Evolutionary conservation across 306 rosid genomes (phyloP).

Genomic region (Cyamopsis tetragonoloba): DNA sequence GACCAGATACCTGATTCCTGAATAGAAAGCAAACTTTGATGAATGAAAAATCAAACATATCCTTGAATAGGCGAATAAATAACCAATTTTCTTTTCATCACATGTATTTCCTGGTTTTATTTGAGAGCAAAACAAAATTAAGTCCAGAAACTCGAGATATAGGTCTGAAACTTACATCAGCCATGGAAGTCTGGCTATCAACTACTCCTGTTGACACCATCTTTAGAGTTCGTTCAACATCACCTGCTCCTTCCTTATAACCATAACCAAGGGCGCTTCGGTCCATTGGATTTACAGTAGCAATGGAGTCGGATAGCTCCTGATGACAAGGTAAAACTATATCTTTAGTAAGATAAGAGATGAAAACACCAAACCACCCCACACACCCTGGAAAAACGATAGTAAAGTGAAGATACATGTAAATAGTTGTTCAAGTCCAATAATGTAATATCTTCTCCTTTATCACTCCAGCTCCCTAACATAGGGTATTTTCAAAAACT

Average conservation of each 20-base stretch:
- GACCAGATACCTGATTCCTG: conserved; percentile 73
- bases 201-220: conserved; percentile 46
- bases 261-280: conserved; percentile 42
- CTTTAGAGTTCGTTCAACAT: conserved; percentile 63
- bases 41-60: conserved; percentile 15
- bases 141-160: conserved; percentile 9
- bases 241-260: conserved; percentile 48
- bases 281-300: conserved; percentile 38
- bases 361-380: conserved; percentile 4
- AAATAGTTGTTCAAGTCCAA: neutral
- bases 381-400: conserved; percentile 20
- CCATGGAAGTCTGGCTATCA: conserved; percentile 35
- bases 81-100: neutral
- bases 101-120: neutral
- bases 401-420: neutral
- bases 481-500: neutral
- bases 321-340: conserved; percentile 33
- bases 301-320: conserved; percentile 50
- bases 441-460: conserved; percentile 19
- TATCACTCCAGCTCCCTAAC: neutral
- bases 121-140: conserved; percentile 19
- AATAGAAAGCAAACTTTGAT: conserved; percentile 42
- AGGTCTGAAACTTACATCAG: conserved; percentile 51
- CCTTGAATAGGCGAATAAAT: neutral
- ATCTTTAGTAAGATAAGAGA: conserved; percentile 17